phyloP scores from a whole-genome alignment of 345 rosid genomes.

The Noccaea bulbosa region DNA sequence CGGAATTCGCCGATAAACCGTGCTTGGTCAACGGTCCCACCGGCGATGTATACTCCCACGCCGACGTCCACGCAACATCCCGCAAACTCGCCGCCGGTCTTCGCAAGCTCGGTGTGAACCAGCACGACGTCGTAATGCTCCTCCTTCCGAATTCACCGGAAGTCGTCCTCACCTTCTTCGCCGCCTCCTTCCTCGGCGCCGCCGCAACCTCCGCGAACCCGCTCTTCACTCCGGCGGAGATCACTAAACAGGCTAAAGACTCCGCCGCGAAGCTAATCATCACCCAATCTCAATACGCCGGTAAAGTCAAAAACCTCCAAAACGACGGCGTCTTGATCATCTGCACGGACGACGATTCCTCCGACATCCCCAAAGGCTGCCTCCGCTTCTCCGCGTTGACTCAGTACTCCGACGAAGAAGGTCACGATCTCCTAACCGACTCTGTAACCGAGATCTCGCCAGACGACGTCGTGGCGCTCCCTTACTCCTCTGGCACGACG shows the following conservation, averaged over 20 bases:
- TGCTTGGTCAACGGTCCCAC: conserved; percentile 79
- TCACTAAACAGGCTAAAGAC: conserved; percentile 65
- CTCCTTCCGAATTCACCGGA: conserved; percentile 74
- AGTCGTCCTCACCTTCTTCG: conserved; percentile 71
- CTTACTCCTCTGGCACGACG: conserved; percentile 93
- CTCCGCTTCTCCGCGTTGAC: conserved; percentile 57
- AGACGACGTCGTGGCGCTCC: conserved; percentile 81
- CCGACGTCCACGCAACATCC: conserved; percentile 66
- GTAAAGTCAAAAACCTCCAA: conserved; percentile 54
- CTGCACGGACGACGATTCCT: background rate
- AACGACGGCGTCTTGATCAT: background rate
- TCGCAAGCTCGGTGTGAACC: conserved; percentile 60
- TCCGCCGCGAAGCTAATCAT: conserved; percentile 63
- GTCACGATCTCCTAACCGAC: conserved; percentile 27
- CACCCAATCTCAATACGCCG: conserved; percentile 56
- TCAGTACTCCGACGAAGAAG: conserved; percentile 48
- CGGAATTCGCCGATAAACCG: conserved; percentile 55
- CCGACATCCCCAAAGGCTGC: conserved; percentile 49
- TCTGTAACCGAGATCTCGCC: conserved; percentile 52
- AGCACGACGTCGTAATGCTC: conserved; percentile 59
- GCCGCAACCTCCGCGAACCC: conserved; percentile 76
- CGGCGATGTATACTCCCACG: conserved; percentile 61
- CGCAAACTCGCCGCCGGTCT: conserved; percentile 70
- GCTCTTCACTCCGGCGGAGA: conserved; percentile 72
- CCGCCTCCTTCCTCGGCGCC: conserved; percentile 71